Evolutionary conservation across 1,284 basidiomycete genomes (phyloP), one percentile per base, ranked within the genome.

Genomic region (Neonothopanus nambi): DNA sequence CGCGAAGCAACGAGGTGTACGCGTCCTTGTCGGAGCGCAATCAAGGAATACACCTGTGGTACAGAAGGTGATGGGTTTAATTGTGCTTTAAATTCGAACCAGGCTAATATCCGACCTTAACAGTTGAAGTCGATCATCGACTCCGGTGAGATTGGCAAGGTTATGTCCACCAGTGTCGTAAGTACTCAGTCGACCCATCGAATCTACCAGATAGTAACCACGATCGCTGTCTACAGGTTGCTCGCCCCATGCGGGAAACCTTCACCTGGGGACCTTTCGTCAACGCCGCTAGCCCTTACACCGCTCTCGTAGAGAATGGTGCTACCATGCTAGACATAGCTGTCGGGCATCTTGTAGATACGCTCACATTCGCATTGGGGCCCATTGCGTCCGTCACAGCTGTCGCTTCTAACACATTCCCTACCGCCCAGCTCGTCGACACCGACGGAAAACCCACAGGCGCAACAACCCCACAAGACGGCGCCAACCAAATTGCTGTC

Each of bases 21-120:
- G 55, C 39, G 64, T 59, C 8, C 60, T 72, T 6, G 63, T 74
- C 15, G 72, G 72, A 5, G 52, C 66, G 15, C 72, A 75, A 47
- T 65, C 60, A 3, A 61, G 68, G 41, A 63, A 68, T 40, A 58
- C 59, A 12, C 54, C 61, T 4, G 57, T 59, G 3, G 40, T 67
- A 9, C 58, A 54, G 38, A 70, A 70, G 67, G 70, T 70, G 23
- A 46, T 13, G n/a, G 24, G 15, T 35, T 42, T 36, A 63, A n/a
- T 21, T 41, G 1, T 6, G n/a, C n/a, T 15, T 12, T 33, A 21
- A 8, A 45, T 15, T 59, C 3, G 26, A 5, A 11, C 11, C 26
- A 11, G 11, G 26, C 26, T 28, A 28, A 28, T 42, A 13, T 12
- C 12, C 13, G 20, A 5, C 23, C 15, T 2, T 24, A 6, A n/a